A percentile compares a stretch with the other conserved stretches of the same genome.
These are phyloP conservation scores for Cnidoscolus chayamansa DNA, from an alignment of 441 rosid species.

Conservation along the genomic window DNA sequence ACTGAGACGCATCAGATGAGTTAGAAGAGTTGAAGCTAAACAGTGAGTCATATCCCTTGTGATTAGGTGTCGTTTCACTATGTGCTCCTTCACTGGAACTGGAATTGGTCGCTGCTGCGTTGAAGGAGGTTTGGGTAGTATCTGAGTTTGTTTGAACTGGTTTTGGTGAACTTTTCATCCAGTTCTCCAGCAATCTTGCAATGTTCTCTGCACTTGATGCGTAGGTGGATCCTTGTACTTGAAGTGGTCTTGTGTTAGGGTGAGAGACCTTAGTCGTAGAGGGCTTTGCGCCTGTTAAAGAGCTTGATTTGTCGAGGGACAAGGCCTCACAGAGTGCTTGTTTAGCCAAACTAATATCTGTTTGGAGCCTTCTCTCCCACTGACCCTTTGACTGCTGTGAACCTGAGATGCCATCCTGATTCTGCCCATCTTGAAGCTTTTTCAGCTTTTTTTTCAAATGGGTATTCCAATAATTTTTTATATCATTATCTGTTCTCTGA, in stretches of 20 bases:
- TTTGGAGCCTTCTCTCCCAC: slow-evolving; percentile 84
- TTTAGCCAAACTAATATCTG: slow-evolving; percentile 69
- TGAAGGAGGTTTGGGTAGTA: slow-evolving; percentile 19
- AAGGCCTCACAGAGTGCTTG: slow-evolving; percentile 77
- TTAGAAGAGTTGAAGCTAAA: slow-evolving; percentile 46
- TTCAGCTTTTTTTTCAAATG: slow-evolving; percentile 87
- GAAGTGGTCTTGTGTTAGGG: not conserved
- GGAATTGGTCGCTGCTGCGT: slow-evolving; percentile 23
- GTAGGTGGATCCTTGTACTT: slow-evolving; percentile 32
- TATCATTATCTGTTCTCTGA: slow-evolving; percentile 88
- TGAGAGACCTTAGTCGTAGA: slow-evolving; percentile 6
- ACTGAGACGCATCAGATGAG: slow-evolving; percentile 45
- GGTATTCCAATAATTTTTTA: slow-evolving; percentile 93
- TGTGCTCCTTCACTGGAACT: slow-evolving; percentile 35
- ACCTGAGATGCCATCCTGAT: slow-evolving; percentile 21
- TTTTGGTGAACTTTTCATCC: slow-evolving; percentile 51
- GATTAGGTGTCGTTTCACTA: slow-evolving; percentile 25
- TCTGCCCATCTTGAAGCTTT: slow-evolving; percentile 40
- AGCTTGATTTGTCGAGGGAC: slow-evolving; percentile 45
- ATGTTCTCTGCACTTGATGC: slow-evolving; percentile 83
- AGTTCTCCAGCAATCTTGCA: slow-evolving; percentile 71
- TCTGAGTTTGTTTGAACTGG: slow-evolving; percentile 22
- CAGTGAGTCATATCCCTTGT: slow-evolving; percentile 40
- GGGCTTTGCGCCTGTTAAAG: slow-evolving; percentile 24
- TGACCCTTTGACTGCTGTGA: slow-evolving; percentile 54